These are phyloP conservation scores for Stentor roeselii DNA, from an alignment of 73 alveolate genomes.

Conservation along the genomic window DNA sequence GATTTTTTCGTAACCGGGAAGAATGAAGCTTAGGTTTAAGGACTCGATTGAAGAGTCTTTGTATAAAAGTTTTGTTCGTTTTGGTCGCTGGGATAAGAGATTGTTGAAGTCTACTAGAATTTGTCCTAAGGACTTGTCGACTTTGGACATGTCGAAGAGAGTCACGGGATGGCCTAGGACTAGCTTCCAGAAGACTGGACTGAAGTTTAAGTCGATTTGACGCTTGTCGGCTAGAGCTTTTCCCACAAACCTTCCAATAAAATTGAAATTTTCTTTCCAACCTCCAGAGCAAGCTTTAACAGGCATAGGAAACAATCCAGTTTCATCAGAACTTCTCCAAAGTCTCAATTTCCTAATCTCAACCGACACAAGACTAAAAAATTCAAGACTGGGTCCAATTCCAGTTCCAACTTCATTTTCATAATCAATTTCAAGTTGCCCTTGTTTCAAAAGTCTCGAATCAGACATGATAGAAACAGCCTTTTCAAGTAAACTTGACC, in stretches of 20 bases:
- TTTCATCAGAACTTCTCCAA: slow-evolving; percentile 15
- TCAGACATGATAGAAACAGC: not conserved
- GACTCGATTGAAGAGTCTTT: slow-evolving; percentile 41
- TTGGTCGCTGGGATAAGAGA: slow-evolving; percentile 26
- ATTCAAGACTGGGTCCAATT: slow-evolving; percentile 24
- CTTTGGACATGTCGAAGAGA: slow-evolving; percentile 25
- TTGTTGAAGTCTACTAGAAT: slow-evolving; percentile 51
- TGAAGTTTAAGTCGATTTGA: slow-evolving; percentile 79
- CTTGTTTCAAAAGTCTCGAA: slow-evolving; percentile 7
- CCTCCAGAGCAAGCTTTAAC: not conserved
- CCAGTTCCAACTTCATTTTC: slow-evolving; percentile 31
- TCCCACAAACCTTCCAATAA: slow-evolving; percentile 84
- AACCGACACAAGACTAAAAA: not conserved
- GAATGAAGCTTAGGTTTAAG: slow-evolving; percentile 61
- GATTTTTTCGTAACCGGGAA: slow-evolving; percentile 76
- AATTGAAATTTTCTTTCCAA: slow-evolving; percentile 22
- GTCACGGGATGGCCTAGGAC: slow-evolving; percentile 59
- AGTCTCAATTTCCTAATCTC: not conserved
- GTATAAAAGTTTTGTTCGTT: slow-evolving; percentile 31
- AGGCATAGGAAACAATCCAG: slow-evolving; percentile 28
- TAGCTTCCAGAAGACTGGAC: slow-evolving; percentile 79
- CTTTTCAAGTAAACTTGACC: slow-evolving; percentile 1
- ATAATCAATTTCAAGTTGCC: slow-evolving; percentile 18
- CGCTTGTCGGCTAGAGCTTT: slow-evolving; percentile 91
- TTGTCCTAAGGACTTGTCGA: slow-evolving; percentile 30